These are phyloP conservation scores for Arachnomyces sp. DNA, from an alignment of 2,329 filamentous ascomycete genomes.

Conservation along the genomic window DNA sequence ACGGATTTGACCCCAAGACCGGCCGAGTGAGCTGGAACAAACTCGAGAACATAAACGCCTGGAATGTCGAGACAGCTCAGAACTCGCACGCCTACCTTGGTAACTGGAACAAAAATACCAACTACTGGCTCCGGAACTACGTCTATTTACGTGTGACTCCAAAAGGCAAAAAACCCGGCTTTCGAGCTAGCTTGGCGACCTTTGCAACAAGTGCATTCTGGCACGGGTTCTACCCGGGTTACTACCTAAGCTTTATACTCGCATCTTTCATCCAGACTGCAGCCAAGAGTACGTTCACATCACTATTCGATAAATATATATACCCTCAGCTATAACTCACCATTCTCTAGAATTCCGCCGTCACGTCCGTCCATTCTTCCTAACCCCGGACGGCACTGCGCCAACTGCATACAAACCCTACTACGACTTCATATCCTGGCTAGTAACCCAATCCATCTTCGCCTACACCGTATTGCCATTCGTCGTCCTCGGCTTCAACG, in stretches of 20 bases:
- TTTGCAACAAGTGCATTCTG: conserved; percentile 93
- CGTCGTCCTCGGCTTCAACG: conserved; percentile 65
- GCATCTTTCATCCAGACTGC: conserved; percentile 87
- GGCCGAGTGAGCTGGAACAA: conserved; percentile 86
- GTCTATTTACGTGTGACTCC: conserved; percentile 93
- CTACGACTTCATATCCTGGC: conserved; percentile 72
- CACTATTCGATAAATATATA: background rate
- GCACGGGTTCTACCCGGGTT: conserved; percentile 97
- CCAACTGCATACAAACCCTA: conserved; percentile 68
- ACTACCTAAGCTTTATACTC: conserved; percentile 84
- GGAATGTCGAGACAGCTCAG: conserved; percentile 79
- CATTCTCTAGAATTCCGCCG: conserved; percentile 67
- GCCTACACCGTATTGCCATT: conserved; percentile 80
- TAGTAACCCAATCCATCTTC: conserved; percentile 75
- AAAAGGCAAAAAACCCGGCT: conserved; percentile 90
- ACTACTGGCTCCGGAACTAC: conserved; percentile 92
- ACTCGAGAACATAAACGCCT: conserved; percentile 80
- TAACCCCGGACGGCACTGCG: conserved; percentile 65
- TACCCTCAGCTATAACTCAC: conserved; percentile 9
- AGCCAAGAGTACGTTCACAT: conserved; percentile 71
- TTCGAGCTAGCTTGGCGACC: conserved; percentile 86
- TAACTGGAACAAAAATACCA: conserved; percentile 98
- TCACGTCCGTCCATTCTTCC: conserved; percentile 83
- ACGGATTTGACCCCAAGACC: conserved; percentile 77
- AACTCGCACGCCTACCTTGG: conserved; percentile 89